A percentile compares a stretch with the other conserved stretches of the same genome.
Evolutionary conservation across 2,329 filamentous ascomycete species (phyloP).

Genomic region (Kalmusia sp.): DNA sequence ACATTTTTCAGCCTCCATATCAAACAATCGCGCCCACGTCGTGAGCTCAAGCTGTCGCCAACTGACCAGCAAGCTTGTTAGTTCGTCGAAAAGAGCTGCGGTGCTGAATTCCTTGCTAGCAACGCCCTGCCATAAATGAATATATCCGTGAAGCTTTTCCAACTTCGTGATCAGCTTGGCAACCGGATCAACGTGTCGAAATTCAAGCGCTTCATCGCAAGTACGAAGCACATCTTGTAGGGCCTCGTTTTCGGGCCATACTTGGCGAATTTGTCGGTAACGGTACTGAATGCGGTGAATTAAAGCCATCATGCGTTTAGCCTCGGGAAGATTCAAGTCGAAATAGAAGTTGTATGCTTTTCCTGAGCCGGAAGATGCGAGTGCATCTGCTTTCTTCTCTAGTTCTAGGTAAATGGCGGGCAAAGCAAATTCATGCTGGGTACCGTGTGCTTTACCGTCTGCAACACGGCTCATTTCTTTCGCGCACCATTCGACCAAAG

Average conservation of each 20-base stretch:
- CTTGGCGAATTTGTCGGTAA: conserved; percentile 71
- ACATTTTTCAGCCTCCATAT: conserved; percentile 80
- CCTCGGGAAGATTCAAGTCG: conserved; percentile 78
- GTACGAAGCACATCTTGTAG: conserved; percentile 78
- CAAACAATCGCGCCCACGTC: conserved; percentile 89
- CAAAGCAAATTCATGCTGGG: conserved; percentile 60
- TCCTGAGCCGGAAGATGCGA: conserved; percentile 40
- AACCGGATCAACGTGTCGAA: conserved; percentile 81
- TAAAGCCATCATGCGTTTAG: conserved; percentile 74
- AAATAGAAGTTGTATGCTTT: conserved; percentile 84
- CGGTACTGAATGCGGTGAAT: conserved; percentile 72
- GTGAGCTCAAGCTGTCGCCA: conserved; percentile 92
- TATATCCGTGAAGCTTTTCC: conserved; percentile 83
- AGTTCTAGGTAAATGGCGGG: conserved; percentile 71
- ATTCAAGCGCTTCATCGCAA: conserved; percentile 76
- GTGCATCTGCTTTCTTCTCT: conserved; percentile 62
- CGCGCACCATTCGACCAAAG: conserved; percentile 39
- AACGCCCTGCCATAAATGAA: conserved; percentile 96
- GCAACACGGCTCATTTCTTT: conserved; percentile 35
- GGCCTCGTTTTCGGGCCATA: conserved; percentile 77
- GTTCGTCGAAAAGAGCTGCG: conserved; percentile 72
- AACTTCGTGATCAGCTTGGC: conserved; percentile 85
- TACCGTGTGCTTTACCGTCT: conserved; percentile 31
- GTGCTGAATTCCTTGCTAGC: conserved; percentile 81
- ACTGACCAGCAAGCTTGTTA: conserved; percentile 81